phyloP scores from a whole-genome alignment of 345 rosid species.

The Hypericum androsaemum region DNA sequence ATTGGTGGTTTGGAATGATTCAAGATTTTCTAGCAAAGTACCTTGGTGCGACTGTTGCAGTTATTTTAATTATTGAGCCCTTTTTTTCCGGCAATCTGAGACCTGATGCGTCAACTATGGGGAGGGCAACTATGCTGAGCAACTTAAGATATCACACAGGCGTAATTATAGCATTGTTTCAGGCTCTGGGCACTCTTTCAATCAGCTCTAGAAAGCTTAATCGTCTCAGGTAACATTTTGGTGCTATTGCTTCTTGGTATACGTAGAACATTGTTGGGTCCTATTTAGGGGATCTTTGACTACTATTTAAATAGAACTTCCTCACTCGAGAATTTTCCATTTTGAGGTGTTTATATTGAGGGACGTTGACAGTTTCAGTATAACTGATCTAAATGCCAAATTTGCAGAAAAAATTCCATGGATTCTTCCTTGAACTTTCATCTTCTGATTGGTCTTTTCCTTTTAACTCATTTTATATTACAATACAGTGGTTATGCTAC shows the following conservation, averaged over 20 bases:
- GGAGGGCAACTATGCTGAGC: constrained; percentile 96
- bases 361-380: too few species aligned
- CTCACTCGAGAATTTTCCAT: too few species aligned
- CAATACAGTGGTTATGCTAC: constrained; percentile 87
- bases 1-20: constrained; percentile 99
- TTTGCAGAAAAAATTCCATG: too few species aligned
- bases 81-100: constrained; percentile 86
- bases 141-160: constrained; percentile 98
- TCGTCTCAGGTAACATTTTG: constrained; percentile 68
- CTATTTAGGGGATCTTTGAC: too few species aligned
- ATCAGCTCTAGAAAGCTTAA: constrained; percentile 80
- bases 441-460: too few species aligned
- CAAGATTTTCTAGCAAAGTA: constrained; percentile 93
- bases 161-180: constrained; percentile 82
- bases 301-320: too few species aligned
- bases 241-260: too few species aligned
- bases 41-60: constrained; percentile 95
- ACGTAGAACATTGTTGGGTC: too few species aligned
- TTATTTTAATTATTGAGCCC: constrained; percentile 87
- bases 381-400: too few species aligned
- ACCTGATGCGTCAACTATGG: constrained; percentile 82
- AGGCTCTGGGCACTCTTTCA: constrained; percentile 88
- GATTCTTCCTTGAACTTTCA: too few species aligned
- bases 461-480: constrained; percentile 6
- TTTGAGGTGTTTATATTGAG: too few species aligned